Evolutionary conservation across 371 early-diverging fungal species (phyloP).

Genomic region (Aphelidium insulamus): DNA sequence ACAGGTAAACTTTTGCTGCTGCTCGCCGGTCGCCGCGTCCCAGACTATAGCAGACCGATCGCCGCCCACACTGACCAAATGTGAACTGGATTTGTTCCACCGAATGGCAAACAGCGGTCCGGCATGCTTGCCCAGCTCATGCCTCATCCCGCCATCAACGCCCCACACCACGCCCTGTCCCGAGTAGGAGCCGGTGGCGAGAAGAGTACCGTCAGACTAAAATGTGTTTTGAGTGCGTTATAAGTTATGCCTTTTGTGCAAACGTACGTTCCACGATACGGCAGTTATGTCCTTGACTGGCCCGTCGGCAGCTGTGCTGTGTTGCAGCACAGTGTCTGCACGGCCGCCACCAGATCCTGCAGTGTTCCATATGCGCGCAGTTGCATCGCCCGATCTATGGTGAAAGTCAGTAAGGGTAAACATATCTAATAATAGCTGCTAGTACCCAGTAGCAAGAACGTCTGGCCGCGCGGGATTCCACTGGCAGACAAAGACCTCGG

Average conservation of each 20-base stretch:
- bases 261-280: no score
- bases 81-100: slow-evolving; percentile 61
- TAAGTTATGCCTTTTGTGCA: no score
- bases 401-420: slow-evolving; percentile 1
- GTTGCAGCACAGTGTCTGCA: no score
- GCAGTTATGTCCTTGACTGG: no score
- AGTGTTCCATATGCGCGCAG: slow-evolving; percentile 71
- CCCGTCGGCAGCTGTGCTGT: no score
- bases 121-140: slow-evolving; percentile 39
- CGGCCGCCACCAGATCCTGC: no score
- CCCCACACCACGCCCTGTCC: slow-evolving; percentile 75
- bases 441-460: background rate
- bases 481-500: slow-evolving; percentile 51
- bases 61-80: slow-evolving; percentile 51
- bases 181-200: slow-evolving; percentile 82
- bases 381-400: slow-evolving; percentile 50
- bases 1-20: slow-evolving; percentile 47
- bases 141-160: slow-evolving; percentile 39
- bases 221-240: no score
- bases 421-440: slow-evolving; percentile 1
- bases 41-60: slow-evolving; percentile 67
- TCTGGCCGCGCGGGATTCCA: slow-evolving; percentile 12
- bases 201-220: slow-evolving; percentile 47
- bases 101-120: slow-evolving; percentile 69
- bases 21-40: slow-evolving; percentile 53